Base-by-base conservation (phyloP, 768 basidiomycete species). In the Naganishia vishniacii region DNA sequence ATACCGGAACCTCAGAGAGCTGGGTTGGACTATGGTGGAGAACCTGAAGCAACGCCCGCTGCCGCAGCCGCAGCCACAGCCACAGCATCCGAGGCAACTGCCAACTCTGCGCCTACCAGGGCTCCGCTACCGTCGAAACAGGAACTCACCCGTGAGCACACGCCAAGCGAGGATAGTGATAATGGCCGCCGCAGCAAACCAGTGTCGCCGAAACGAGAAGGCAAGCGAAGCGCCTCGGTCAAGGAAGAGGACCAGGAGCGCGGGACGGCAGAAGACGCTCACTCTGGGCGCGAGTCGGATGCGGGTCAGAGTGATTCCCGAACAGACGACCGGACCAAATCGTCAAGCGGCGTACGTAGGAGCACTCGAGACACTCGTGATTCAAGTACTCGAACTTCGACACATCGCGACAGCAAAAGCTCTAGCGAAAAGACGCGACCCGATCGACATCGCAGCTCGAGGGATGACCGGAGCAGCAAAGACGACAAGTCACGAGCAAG, bases 1-100 rank as follows among this genome's bases (percentile, higher is more conserved):
- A 44, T 59, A 29, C 44, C 42, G n/a, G 65, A 51, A 5, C 29
- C 20, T 16, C 26, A 40, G 11, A 65, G 51, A 42, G 59, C 59
- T 12, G 65, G 58, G 15, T 42, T 67, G 13, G 65, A 67, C 37
- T 67, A 67, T 49, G 65, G 65, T 13, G 65, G 41, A 42, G 41
- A 58, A 48, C 32, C 51, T 59, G 63, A 53, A 25, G 31, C 49
- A 5, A n/a, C 28, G 11, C 26, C 29, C 20, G 45, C 61, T 7
- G 45, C 40, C 13, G 23, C 28, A 8, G 49, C 20, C 9, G 16
- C 31, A 11, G 28, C 18, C 32, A 48, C 2, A 59, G 7, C 34
- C 34, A 61, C 12, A 29, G 42, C n/a, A n/a, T n/a, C n/a, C 7
- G 62, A 49, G 13, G 48, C 26, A 15, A 1, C 49, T 23, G 62